phyloP scores from a whole-genome alignment of 2,329 filamentous ascomycete genomes.

The Xylaria polymorpha region DNA sequence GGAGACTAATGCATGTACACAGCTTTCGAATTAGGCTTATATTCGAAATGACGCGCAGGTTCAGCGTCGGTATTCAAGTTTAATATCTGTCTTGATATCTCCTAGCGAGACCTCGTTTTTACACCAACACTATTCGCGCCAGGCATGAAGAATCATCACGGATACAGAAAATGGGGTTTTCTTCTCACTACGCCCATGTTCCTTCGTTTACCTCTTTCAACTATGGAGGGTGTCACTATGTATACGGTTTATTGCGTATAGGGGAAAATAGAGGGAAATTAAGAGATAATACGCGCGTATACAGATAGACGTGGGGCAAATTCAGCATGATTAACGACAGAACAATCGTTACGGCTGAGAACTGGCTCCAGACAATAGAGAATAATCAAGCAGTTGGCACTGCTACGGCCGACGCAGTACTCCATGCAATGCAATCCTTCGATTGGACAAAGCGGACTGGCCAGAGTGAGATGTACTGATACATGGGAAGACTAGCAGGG shows the following conservation, averaged over 20 bases:
- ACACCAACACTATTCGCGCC: slow-evolving; percentile 3
- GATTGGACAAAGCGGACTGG: slow-evolving; percentile 7
- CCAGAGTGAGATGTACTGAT: slow-evolving; percentile 25
- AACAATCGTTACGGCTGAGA: slow-evolving; percentile 9
- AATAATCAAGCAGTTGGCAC: slow-evolving; percentile 30
- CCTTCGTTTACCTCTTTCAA: not conserved
- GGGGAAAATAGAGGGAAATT: slow-evolving; percentile 24
- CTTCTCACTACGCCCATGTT: slow-evolving; percentile 11
- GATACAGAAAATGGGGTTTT: slow-evolving; percentile 27
- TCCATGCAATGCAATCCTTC: no score
- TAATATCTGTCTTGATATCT: slow-evolving; percentile 23
- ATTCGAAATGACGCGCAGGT: slow-evolving; percentile 26
- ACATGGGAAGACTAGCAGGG: slow-evolving; percentile 29
- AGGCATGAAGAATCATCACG: slow-evolving; percentile 16
- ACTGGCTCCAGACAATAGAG: slow-evolving; percentile 28
- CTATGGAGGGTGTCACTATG: not conserved
- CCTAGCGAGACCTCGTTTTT: slow-evolving; percentile 17
- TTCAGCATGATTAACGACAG: slow-evolving; percentile 15
- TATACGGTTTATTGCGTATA: slow-evolving; percentile 9
- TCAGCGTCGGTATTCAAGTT: slow-evolving; percentile 21
- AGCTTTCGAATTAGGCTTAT: slow-evolving; percentile 15
- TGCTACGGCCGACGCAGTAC: not conserved
- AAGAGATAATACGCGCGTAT: slow-evolving; percentile 30
- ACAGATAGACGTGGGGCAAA: slow-evolving; percentile 26
- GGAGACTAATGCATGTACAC: slow-evolving; percentile 14